Evolutionary conservation across 345 rosid species (phyloP).

Genomic region (Eucalyptus urophylla): DNA sequence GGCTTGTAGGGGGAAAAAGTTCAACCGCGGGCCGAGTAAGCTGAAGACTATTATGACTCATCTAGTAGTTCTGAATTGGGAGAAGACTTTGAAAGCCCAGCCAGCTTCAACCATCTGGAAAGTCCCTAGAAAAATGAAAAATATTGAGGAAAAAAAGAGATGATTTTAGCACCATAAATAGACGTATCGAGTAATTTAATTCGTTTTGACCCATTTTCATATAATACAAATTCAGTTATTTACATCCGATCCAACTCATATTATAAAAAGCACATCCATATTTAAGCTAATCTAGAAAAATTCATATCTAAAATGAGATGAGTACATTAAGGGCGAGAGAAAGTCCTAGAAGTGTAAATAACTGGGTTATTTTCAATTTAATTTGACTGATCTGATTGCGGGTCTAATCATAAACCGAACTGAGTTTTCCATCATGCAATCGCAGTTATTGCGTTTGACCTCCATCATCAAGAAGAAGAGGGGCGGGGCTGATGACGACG

Average conservation of each 20-base stretch:
- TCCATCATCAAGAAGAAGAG: neutral
- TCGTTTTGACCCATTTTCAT: too few species aligned
- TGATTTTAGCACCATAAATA: too few species aligned
- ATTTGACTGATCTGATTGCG: neutral
- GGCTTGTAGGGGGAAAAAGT: neutral
- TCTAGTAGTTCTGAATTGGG: neutral
- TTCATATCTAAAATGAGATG: neutral
- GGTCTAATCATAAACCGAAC: neutral
- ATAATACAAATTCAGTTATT: too few species aligned
- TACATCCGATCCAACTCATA: too few species aligned
- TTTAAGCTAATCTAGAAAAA: too few species aligned
- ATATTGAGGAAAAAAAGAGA: neutral
- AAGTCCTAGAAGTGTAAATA: too few species aligned
- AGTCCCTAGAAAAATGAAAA: neutral
- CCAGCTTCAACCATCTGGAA: neutral
- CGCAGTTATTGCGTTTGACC: neutral
- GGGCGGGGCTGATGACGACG: neutral
- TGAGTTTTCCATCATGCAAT: neutral
- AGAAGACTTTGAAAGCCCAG: neutral
- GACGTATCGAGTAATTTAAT: too few species aligned
- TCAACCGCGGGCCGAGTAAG: neutral
- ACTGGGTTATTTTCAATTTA: too few species aligned
- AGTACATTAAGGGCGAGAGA: accelerated
- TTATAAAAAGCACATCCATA: too few species aligned
- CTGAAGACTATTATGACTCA: neutral